Evolutionary conservation across 352 stramenopile species (phyloP).

Genomic region (Globisporangium barbulae): DNA sequence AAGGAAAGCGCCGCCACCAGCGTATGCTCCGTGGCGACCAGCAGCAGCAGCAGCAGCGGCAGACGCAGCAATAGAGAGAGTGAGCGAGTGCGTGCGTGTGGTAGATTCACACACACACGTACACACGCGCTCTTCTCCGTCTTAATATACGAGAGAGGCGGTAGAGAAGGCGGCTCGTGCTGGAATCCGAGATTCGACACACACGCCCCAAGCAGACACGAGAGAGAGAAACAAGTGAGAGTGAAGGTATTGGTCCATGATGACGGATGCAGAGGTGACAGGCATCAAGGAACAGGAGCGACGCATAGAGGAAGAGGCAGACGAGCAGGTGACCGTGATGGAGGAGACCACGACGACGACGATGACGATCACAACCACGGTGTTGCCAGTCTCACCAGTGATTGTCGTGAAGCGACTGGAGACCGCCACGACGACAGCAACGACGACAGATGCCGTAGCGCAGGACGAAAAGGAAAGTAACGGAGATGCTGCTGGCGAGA

Average conservation of each 20-base stretch:
- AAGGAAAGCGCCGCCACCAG: neutral
- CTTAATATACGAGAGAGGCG: neutral
- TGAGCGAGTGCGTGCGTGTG: neutral
- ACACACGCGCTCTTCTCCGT: neutral
- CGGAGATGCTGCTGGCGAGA: neutral
- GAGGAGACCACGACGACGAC: neutral
- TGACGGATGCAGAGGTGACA: slow-evolving; percentile 16
- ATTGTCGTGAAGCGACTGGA: slow-evolving; percentile 13
- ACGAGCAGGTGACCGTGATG: neutral
- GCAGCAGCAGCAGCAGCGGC: neutral
- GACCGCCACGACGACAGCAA: neutral
- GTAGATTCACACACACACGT: neutral
- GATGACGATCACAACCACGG: neutral
- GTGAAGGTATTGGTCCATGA: neutral
- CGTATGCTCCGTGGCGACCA: neutral
- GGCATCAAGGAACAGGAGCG: neutral
- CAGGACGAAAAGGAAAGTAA: neutral
- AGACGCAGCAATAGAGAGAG: neutral
- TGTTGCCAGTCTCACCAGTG: slow-evolving; percentile 12
- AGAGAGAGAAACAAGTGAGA: neutral
- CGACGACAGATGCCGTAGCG: neutral
- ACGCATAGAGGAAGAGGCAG: neutral
- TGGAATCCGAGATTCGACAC: slow-evolving; percentile 3
- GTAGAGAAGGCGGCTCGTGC: neutral
- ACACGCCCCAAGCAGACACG: neutral